Percentiles rank a stretch among this genome's conserved stretches.
phyloP scores from a whole-genome alignment of 176 grass and related monocot genomes.

The Carex cristatella region DNA sequence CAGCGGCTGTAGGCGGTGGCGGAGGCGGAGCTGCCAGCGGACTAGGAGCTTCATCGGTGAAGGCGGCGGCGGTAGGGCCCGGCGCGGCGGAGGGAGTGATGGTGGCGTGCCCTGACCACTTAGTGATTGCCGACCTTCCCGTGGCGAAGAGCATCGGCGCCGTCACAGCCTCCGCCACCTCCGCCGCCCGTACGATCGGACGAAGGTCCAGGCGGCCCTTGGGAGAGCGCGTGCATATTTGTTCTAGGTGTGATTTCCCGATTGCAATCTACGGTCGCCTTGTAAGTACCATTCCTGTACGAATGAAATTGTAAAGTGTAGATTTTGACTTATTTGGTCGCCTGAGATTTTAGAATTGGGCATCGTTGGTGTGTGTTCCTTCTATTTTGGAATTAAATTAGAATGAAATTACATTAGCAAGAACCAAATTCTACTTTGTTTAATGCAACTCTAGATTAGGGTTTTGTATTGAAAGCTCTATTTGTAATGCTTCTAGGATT shows the following conservation, averaged over 20 bases:
- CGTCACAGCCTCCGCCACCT: slow-evolving; percentile 51
- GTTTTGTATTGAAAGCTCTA: not conserved
- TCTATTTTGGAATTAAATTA: not conserved
- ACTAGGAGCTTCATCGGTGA: slow-evolving; percentile 15
- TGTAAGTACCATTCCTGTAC: slow-evolving; percentile 25
- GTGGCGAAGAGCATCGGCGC: slow-evolving; percentile 78
- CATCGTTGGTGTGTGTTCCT: not conserved
- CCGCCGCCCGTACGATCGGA: slow-evolving; percentile 52
- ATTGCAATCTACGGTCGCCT: slow-evolving; percentile 81
- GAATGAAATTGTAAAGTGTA: not conserved
- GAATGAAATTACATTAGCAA: not conserved
- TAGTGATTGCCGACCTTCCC: slow-evolving; percentile 68
- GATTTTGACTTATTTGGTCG: not conserved
- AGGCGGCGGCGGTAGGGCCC: slow-evolving; percentile 20
- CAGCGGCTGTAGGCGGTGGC: slow-evolving; percentile 25
- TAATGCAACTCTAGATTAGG: not conserved
- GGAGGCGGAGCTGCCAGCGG: slow-evolving; percentile 17
- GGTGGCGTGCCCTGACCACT: slow-evolving; percentile 78
- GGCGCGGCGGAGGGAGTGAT: slow-evolving; percentile 46
- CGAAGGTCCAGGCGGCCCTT: slow-evolving; percentile 63
- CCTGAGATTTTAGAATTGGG: not conserved
- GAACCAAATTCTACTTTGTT: not conserved
- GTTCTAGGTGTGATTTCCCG: slow-evolving; percentile 76
- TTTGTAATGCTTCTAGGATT: not conserved
- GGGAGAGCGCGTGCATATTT: slow-evolving; percentile 86